Conservation (phyloP, 306 rosid species). For the Cucurbita pepo region DNA sequence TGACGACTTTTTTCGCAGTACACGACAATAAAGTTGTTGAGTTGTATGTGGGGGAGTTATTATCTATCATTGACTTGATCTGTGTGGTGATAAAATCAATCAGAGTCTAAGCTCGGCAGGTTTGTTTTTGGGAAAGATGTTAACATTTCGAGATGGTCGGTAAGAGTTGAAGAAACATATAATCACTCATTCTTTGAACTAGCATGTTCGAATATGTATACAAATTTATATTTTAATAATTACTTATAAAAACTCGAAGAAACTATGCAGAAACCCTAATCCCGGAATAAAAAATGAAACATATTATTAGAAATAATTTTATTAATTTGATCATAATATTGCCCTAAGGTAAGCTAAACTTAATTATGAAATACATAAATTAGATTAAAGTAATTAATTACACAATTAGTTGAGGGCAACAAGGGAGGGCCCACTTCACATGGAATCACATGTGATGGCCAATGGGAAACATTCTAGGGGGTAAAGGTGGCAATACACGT, state of each 20-base stretch:
- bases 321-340: background rate
- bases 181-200: background rate
- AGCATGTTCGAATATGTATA: background rate
- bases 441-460: constrained; percentile 46
- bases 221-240: no score
- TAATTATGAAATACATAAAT: background rate
- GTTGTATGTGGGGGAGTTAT: background rate
- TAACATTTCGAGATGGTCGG: background rate
- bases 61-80: background rate
- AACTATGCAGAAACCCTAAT: no score
- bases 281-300: no score
- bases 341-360: background rate
- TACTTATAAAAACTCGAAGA: no score
- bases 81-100: background rate
- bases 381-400: background rate
- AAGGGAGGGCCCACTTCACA: constrained; percentile 54
- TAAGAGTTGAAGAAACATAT: background rate
- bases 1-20: background rate
- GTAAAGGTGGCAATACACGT: constrained; percentile 9
- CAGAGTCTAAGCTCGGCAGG: background rate
- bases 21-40: background rate
- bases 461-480: constrained; percentile 14
- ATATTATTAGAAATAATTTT: no score
- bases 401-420: background rate
- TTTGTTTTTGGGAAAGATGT: background rate